Evolutionary conservation across 768 basidiomycete species (phyloP), one percentile per base, ranked within the genome.

Genomic region (Lyophyllum shimeji): DNA sequence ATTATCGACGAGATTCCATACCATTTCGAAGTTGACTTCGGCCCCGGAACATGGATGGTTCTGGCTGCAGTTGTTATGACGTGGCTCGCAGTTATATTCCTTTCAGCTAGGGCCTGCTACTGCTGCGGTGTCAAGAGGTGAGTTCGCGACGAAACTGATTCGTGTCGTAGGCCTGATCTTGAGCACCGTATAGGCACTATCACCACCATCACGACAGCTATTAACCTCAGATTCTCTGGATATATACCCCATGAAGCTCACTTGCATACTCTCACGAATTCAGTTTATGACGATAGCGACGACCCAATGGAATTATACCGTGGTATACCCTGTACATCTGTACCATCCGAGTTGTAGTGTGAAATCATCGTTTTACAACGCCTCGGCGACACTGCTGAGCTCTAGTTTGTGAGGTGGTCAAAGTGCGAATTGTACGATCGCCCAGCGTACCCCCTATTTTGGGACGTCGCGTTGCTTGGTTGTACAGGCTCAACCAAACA

Each of bases 21-120:
- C 45, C 59, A 69, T 44, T 74, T 90, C 24, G 67, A 61, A 0
- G 76, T 86, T 8, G 57, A 67, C 12, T 88, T 81, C 68, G 88
- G 90, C n/a, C 83, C 85, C 57, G 88, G 69, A 8, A 79, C 86
- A 7, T 91, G 89, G 89, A 81, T 92, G 82, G 77, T 83, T n/a
- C 61, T 90, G 40, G 74, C 64, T 3, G 84, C 81, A 15, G 69
- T 82, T 50, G 59, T 82, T 9, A 66, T 82, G 59, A 77, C 81
- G 1, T 90, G 88, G 86, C 43, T 80, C 2, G 81, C 82, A 0
- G 79, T 89, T 33, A 65, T 88, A 27, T 63, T 82, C n/a, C 72
- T 90, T 46, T 82, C 84, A 37, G 82, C 83, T 17, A 76, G 84
- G 27, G 82, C 80, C 15, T 90, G 87, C 63, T 79, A 82, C 53